Percentiles rank a stretch among this genome's conserved stretches.
These are phyloP conservation scores for Cordyceps cicadae DNA, from an alignment of 2,329 filamentous ascomycete species.

Conservation along the genomic window DNA sequence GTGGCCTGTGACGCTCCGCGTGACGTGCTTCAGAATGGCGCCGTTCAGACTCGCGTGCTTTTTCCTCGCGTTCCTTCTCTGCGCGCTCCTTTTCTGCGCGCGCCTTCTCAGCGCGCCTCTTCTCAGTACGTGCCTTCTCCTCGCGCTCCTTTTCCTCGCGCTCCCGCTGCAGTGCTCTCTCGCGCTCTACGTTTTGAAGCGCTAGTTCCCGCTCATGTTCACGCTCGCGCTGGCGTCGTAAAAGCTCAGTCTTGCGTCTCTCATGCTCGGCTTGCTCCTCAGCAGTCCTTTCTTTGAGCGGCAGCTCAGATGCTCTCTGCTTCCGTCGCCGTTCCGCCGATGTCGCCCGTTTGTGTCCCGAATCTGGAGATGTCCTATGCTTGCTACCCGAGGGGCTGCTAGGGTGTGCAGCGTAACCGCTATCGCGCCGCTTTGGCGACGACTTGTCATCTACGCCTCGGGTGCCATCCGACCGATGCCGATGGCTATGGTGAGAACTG, in stretches of 20 bases:
- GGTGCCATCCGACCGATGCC: slow-evolving; percentile 31
- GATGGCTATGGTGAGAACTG: slow-evolving; percentile 25
- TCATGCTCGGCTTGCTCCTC: slow-evolving; percentile 45
- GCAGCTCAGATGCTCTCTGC: neutral
- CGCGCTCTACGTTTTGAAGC: slow-evolving; percentile 12
- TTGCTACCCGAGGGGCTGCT: slow-evolving; percentile 25
- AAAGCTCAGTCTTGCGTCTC: slow-evolving; percentile 37
- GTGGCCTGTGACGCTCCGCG: neutral
- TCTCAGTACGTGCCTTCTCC: neutral
- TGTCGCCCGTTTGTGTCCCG: neutral
- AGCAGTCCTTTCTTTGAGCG: slow-evolving; percentile 26
- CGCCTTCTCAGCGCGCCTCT: neutral
- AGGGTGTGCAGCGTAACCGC: slow-evolving; percentile 36
- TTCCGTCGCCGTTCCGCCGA: neutral
- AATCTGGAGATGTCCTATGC: neutral
- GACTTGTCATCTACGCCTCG: slow-evolving; percentile 20
- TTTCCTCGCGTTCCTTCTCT: neutral
- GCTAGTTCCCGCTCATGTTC: slow-evolving; percentile 12
- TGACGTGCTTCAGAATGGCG: slow-evolving; percentile 12
- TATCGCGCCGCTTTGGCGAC: slow-evolving; percentile 36
- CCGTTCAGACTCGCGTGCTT: neutral
- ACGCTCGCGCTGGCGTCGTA: slow-evolving; percentile 11
- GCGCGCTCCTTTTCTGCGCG: slow-evolving; percentile 2
- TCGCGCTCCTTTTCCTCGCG: slow-evolving; percentile 6
- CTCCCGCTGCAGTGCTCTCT: slow-evolving; percentile 11